phyloP scores from a whole-genome alignment of 768 basidiomycete genomes.

The Calvatia gigantea region DNA sequence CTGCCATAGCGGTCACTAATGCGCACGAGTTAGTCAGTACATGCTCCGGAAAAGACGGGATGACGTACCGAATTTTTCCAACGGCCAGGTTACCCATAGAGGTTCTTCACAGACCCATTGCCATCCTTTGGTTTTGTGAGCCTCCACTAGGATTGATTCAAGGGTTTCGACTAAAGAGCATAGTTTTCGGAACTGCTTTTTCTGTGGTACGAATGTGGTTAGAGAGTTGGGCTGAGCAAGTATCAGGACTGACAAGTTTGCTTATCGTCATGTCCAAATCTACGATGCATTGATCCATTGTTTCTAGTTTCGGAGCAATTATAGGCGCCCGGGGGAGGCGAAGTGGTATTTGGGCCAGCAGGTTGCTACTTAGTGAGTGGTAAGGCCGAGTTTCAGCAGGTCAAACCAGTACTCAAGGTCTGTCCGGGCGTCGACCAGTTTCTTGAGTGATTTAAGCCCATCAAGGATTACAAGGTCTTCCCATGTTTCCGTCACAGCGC shows the following conservation, averaged over 20 bases:
- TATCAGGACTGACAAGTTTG: slow-evolving; percentile 56
- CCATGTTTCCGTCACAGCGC: slow-evolving; percentile 66
- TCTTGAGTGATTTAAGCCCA: slow-evolving; percentile 71
- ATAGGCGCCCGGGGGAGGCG: slow-evolving; percentile 54
- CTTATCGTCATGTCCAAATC: slow-evolving; percentile 54
- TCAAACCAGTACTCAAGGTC: slow-evolving; percentile 69
- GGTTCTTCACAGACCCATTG: slow-evolving; percentile 69
- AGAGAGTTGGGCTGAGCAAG: not conserved
- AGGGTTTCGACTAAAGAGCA: slow-evolving; percentile 57
- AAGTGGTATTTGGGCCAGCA: slow-evolving; percentile 51
- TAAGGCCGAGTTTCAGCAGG: not conserved
- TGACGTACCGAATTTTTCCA: slow-evolving; percentile 70
- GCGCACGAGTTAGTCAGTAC: not conserved
- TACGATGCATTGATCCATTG: slow-evolving; percentile 64
- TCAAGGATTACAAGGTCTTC: slow-evolving; percentile 79
- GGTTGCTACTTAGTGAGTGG: slow-evolving; percentile 46
- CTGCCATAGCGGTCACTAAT: slow-evolving; percentile 52
- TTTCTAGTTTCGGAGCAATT: slow-evolving; percentile 59
- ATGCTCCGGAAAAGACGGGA: not conserved
- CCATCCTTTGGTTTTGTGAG: slow-evolving; percentile 68
- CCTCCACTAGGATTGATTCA: slow-evolving; percentile 64
- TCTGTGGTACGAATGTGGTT: slow-evolving; percentile 33
- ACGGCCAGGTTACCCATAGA: slow-evolving; percentile 79
- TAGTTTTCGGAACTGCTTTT: slow-evolving; percentile 70
- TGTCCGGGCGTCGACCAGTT: slow-evolving; percentile 73